Conservation (phyloP, 768 basidiomycete species). For the Daedaleopsis nitida region DNA sequence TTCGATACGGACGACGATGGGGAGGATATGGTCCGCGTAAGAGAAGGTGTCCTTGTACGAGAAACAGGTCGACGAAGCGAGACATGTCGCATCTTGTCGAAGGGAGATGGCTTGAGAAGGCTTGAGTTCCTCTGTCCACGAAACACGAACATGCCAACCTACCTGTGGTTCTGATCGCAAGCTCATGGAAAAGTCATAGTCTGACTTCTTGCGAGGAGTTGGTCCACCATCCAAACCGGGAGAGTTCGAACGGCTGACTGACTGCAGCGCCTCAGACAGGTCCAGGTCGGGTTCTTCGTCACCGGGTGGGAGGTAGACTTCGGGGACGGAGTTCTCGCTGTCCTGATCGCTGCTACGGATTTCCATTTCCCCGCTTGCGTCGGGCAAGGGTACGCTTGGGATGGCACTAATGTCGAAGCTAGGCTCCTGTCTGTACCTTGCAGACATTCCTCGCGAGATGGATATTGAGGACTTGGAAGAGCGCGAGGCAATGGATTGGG, state of each 20-base stretch:
- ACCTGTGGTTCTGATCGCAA: constrained; percentile 36
- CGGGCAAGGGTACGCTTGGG: constrained; percentile 26
- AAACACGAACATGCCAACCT: not conserved
- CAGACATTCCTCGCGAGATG: constrained; percentile 18
- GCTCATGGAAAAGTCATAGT: constrained; percentile 37
- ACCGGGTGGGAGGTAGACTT: constrained; percentile 23
- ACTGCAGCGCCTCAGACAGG: constrained; percentile 31
- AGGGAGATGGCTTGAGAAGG: constrained; percentile 27
- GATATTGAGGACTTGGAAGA: constrained; percentile 41
- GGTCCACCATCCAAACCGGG: constrained; percentile 15
- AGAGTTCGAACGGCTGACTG: constrained; percentile 30
- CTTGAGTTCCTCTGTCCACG: not conserved
- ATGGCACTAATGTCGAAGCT: constrained; percentile 39
- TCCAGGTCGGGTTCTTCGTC: constrained; percentile 22
- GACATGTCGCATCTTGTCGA: constrained; percentile 31
- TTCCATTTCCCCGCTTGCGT: constrained; percentile 20
- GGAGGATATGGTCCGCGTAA: constrained; percentile 34
- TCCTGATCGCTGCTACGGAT: constrained; percentile 31
- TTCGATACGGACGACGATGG: constrained; percentile 31
- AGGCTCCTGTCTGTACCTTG: constrained; percentile 11
- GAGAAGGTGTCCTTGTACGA: constrained; percentile 37
- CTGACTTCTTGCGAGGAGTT: constrained; percentile 28
- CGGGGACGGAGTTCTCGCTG: constrained; percentile 25
- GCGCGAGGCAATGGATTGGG: constrained; percentile 52
- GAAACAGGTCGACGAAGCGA: constrained; percentile 32